Base-by-base conservation (phyloP, 2,329 filamentous ascomycete species). In the Cercospora zeina region DNA sequence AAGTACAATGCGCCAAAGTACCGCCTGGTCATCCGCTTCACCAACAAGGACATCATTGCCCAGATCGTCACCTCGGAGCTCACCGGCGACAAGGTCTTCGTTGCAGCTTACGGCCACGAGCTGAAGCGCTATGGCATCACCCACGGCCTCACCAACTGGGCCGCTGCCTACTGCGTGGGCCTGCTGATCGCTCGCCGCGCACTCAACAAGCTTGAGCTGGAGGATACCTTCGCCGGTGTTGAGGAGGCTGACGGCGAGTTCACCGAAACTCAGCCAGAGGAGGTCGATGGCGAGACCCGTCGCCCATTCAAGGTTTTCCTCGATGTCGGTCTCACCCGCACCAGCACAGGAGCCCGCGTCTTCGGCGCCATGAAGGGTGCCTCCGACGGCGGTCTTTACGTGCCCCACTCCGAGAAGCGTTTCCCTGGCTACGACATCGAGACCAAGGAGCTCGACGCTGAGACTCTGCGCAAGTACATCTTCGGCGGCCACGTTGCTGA, bases 1-100 rank as follows among this genome's bases (percentile, higher is more conserved):
- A 99, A 99, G 90, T 99, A 97, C 90, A 96, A 96, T 84, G 90
- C 95, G 69, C 95, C 95, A 83, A 99, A 99, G 88, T 97, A 99
- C 89, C 91, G 95, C 78, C 89, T 99, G 78, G 95, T 99, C 72
- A 91, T 99, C 79, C 95, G 95, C 70, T 77, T 77, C 74, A 77
- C 75, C 72, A 76, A 97, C 89, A 91, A 92, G 82, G 93, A 99
- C 87, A 96, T 97, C 85, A 90, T 97, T 84, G 88, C 87, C 83
- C 95, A 99, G 86, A 95, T 99, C 80, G 87, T 99, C 80, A 89
- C 86, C 78, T 96, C 95, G 65, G 95, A 99, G 86, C 90, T 99
- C 83, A 87, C 85, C 72, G 95, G 95, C 77, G 95, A 99, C 89
- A 97, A 97, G 88, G 89, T 99, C 81, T 91, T 97, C 81, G 82